Evolutionary conservation across 2,329 filamentous ascomycete genomes (phyloP).

Genomic region (Cladosporium sp.): DNA sequence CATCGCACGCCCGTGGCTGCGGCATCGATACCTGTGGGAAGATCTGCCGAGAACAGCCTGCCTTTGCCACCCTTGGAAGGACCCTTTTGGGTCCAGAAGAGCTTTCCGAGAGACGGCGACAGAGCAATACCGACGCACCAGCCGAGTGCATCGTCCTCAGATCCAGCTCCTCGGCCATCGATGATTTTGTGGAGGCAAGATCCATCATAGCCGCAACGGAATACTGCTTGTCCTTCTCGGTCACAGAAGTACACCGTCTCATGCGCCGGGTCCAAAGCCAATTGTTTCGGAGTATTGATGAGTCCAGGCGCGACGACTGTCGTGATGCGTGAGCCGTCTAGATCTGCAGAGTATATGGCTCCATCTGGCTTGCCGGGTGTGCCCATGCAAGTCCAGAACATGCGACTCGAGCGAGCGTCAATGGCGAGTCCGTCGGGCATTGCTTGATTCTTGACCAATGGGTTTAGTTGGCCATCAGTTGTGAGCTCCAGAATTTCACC

Average conservation of each 20-base stretch:
- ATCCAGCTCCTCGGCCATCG: constrained; percentile 42
- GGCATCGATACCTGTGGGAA: constrained; percentile 40
- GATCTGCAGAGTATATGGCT: constrained; percentile 31
- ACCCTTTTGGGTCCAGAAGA: constrained; percentile 65
- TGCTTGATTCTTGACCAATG: not conserved
- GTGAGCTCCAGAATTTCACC: constrained; percentile 7
- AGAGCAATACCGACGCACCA: constrained; percentile 54
- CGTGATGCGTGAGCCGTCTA: constrained; percentile 50
- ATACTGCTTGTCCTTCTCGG: constrained; percentile 43
- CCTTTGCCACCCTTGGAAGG: constrained; percentile 53
- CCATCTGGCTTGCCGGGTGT: constrained; percentile 20
- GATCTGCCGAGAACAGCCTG: constrained; percentile 53
- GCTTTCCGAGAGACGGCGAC: constrained; percentile 41
- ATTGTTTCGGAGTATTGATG: constrained; percentile 53
- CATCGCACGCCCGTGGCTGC: constrained; percentile 42
- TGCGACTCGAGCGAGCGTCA: not conserved
- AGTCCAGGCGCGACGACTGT: constrained; percentile 47
- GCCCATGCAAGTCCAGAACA: constrained; percentile 18
- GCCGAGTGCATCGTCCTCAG: not conserved
- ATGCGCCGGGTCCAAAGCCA: constrained; percentile 32
- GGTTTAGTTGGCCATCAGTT: not conserved
- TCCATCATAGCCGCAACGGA: constrained; percentile 41
- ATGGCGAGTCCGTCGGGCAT: constrained; percentile 15
- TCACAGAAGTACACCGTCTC: constrained; percentile 45
- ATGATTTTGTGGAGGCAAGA: constrained; percentile 42